Evolutionary conservation across 805 yeast species (phyloP), one percentile per base, ranked within the genome.

Genomic region (Ogataea kodamae): DNA sequence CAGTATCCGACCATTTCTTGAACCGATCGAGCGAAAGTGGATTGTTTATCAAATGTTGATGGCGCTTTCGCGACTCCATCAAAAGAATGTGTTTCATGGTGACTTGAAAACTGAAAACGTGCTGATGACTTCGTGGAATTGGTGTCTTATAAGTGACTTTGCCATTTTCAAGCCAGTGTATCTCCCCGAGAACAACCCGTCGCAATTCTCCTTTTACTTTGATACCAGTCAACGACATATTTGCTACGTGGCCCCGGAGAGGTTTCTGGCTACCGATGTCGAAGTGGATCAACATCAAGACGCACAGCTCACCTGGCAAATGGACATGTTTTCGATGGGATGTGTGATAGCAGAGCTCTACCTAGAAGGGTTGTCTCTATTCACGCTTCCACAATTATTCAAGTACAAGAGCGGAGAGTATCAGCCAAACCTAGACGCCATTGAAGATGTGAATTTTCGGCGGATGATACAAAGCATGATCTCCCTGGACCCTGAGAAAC

Each of bases 181-280:
- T 47, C 61, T 92, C 19, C 97, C 97, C 0, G 96, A 85, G 44
- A 92, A 88, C 46, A 90, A 92, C 51, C 97, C 97, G 0, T 83
- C 89, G 9, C 90, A 83, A 42, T 92, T 84, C 49, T 78, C 92
- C 1, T 92, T 90, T 52, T 92, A 81, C 58, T 92, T 89, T 54
- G 97, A 92, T 60, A 85, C 90, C 3, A 83, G 95, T 2, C 85
- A 77, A 53, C 68, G 97, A 44, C 70, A 96, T 49, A 73, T 77
- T 2, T 92, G 98, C 58, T 90, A 90, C 57, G 58, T 92, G 25
- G 97, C 98, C 0, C 98, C 98, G 0, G 98, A 92, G 55, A 65
- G 98, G 45, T 90, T 92, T 50, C 41, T 66, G 49, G 48, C 61
- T 41, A 46, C 61, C 4, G 52, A 51, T 3, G 57, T 50, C 4